phyloP scores from a whole-genome alignment of 2,329 filamentous ascomycete genomes.

The Phaeoacremonium minimum region DNA sequence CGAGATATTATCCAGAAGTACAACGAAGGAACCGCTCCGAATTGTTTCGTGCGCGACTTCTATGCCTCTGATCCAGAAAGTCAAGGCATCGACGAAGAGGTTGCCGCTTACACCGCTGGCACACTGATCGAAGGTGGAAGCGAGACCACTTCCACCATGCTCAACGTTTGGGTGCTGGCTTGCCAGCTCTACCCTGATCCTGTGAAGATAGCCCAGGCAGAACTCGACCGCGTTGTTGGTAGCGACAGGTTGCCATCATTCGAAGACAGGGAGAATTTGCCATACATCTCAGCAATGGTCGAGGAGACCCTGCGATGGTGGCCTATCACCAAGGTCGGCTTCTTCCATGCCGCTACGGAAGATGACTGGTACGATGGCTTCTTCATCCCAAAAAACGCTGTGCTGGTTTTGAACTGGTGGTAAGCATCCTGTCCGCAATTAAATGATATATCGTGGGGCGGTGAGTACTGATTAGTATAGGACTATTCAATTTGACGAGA shows the following conservation, averaged over 20 bases:
- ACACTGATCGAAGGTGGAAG: conserved; percentile 23
- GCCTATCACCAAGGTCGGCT: conserved; percentile 19
- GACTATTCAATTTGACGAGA: background rate
- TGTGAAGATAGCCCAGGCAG: conserved; percentile 21
- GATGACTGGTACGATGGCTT: conserved; percentile 11
- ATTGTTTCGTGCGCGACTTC: conserved; percentile 23
- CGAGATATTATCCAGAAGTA: conserved; percentile 11
- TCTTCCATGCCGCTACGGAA: conserved; percentile 26
- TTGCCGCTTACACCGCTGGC: conserved; percentile 18
- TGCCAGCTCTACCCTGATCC: conserved; percentile 29
- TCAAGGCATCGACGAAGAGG: conserved; percentile 13
- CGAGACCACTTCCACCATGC: conserved; percentile 26
- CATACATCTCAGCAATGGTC: conserved; percentile 18
- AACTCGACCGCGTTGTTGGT: conserved; percentile 25
- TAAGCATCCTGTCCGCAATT: conserved; percentile 3
- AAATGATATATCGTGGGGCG: too few relatives aligned
- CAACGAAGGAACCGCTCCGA: conserved; percentile 16
- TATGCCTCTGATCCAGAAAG: conserved; percentile 16
- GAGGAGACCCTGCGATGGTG: conserved; percentile 19
- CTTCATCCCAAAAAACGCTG: conserved; percentile 23
- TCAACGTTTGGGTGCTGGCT: conserved; percentile 29
- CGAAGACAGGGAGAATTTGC: conserved; percentile 15
- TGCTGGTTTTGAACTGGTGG: conserved; percentile 32
- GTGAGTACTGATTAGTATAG: background rate
- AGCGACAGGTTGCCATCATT: conserved; percentile 16